Percentiles rank a stretch among this genome's conserved stretches.
phyloP scores from a whole-genome alignment of 1,284 basidiomycete species.

The Microbotryum violaceum region DNA sequence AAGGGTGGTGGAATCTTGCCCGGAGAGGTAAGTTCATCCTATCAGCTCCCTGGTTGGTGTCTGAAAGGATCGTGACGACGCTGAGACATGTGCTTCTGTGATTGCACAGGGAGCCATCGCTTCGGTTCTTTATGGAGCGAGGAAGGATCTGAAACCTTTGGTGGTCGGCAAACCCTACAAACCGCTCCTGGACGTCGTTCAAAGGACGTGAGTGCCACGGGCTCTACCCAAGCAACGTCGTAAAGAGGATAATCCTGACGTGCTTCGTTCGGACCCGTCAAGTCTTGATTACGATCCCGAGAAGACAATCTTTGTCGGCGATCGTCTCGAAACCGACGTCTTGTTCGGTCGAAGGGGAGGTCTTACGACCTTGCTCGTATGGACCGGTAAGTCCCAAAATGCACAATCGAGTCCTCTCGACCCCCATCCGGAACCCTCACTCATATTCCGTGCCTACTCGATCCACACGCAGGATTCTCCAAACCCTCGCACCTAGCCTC shows the following conservation, averaged over 20 bases:
- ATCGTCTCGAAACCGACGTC: conserved; percentile 91
- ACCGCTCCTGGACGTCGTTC: conserved; percentile 91
- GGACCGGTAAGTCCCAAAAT: conserved; percentile 56
- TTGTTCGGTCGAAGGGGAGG: conserved; percentile 76
- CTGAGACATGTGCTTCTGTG: neutral
- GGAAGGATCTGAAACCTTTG: conserved; percentile 53
- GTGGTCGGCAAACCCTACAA: conserved; percentile 85
- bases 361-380: conserved; percentile 79
- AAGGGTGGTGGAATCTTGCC: neutral
- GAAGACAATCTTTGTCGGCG: conserved; percentile 88
- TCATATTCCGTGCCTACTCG: too few species aligned
- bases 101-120: conserved; percentile 62
- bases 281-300: conserved; percentile 61
- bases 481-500: too few species aligned
- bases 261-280: conserved; percentile 49
- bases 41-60: too few species aligned
- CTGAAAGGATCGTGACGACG: too few species aligned
- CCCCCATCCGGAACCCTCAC: too few species aligned
- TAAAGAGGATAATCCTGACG: neutral
- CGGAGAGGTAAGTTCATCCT: conserved; percentile 1
- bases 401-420: too few species aligned
- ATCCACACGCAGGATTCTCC: too few species aligned
- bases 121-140: conserved; percentile 67
- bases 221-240: too few species aligned
- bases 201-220: conserved; percentile 61